Evolutionary conservation across 257 asterid species (phyloP).

Genomic region (Fraxinus excelsior): DNA sequence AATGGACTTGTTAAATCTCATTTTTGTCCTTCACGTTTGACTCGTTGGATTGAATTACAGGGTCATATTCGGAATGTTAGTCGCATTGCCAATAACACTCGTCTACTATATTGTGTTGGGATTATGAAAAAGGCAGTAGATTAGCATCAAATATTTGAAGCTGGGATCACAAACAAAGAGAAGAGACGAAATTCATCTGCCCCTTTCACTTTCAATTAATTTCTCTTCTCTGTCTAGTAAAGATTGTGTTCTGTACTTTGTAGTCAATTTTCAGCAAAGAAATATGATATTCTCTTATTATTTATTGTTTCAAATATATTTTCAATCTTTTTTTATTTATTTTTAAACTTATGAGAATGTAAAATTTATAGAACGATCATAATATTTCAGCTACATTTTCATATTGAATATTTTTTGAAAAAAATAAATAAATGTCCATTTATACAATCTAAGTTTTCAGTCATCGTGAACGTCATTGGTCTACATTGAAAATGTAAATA

Average conservation of each 20-base stretch:
- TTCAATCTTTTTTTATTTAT: neutral
- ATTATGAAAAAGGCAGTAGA: constrained; percentile 26
- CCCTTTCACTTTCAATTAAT: constrained; percentile 23
- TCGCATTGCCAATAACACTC: constrained; percentile 59
- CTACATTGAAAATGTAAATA: too few species aligned
- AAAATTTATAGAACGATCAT: neutral
- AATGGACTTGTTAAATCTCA: neutral
- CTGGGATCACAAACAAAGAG: constrained; percentile 12
- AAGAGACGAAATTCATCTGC: constrained; percentile 14
- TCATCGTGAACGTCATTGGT: too few species aligned
- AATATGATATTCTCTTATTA: neutral
- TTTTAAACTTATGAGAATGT: neutral
- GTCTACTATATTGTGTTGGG: constrained; percentile 61
- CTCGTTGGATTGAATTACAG: constrained; percentile 22
- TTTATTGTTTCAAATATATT: neutral
- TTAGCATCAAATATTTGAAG: constrained; percentile 23
- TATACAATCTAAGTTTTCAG: too few species aligned
- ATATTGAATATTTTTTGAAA: neutral
- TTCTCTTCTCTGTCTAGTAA: constrained; percentile 31
- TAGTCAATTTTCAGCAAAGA: constrained; percentile 30
- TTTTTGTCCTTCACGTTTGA: neutral
- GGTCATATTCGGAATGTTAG: constrained; percentile 60
- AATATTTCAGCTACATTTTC: neutral
- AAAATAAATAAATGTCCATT: too few species aligned
- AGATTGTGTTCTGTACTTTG: constrained; percentile 30